Percentiles rank a stretch among this genome's conserved stretches.
These are phyloP conservation scores for Gossypium schwendimanii DNA, from an alignment of 441 rosid species.

Conservation along the genomic window DNA sequence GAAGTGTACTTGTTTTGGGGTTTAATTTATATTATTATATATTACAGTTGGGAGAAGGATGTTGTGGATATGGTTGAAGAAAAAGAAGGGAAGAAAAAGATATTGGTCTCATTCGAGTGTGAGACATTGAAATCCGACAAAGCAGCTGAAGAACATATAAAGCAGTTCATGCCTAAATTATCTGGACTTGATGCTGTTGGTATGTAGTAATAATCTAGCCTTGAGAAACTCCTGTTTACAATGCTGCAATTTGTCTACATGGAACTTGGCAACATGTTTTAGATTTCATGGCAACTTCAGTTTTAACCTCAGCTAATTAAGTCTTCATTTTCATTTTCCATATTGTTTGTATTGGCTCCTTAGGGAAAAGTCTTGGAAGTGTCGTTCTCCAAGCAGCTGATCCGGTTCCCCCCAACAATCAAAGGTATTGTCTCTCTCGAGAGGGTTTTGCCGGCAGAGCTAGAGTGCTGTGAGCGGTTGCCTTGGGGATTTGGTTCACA, in stretches of 20 bases:
- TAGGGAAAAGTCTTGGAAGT: too few species aligned
- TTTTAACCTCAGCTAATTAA: not conserved
- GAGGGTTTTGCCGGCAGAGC: too few species aligned
- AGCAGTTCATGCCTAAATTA: conserved; percentile 79
- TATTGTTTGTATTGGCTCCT: not conserved
- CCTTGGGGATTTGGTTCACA: too few species aligned
- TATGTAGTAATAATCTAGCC: conserved; percentile 21
- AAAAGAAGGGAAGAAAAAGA: conserved; percentile 55
- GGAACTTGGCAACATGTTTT: not conserved
- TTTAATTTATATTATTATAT: not conserved
- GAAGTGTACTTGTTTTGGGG: not conserved
- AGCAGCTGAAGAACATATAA: conserved; percentile 86
- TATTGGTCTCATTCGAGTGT: conserved; percentile 64
- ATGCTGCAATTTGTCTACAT: not conserved
- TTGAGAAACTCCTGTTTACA: not conserved
- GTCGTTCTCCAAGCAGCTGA: too few species aligned
- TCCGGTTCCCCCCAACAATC: too few species aligned
- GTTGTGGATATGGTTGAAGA: conserved; percentile 66
- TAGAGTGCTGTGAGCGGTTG: too few species aligned
- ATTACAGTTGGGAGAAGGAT: conserved; percentile 72
- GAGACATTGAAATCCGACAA: conserved; percentile 85
- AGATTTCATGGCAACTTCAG: conserved; percentile 2
- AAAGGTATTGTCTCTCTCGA: too few species aligned
- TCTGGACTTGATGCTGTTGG: conserved; percentile 81
- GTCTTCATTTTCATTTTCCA: not conserved